Evolutionary conservation across 352 stramenopile genomes (phyloP).

Genomic region (Globisporangium cystogenes): DNA sequence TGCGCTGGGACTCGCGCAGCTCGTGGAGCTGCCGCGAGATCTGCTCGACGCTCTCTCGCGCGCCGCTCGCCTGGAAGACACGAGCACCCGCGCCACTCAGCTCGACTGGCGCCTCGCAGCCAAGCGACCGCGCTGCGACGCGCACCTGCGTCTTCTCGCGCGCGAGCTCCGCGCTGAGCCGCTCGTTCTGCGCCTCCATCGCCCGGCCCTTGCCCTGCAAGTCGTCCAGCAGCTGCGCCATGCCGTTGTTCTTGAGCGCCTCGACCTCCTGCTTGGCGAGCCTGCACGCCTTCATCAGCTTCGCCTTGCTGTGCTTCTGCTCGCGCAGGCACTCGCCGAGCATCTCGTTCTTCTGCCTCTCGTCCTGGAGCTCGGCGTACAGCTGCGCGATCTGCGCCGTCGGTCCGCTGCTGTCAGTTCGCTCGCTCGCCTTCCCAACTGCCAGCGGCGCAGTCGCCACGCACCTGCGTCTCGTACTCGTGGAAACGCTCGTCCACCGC

Average conservation of each 20-base stretch:
- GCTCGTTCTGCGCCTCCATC: constrained; percentile 45
- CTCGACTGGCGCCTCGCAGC: too few species aligned
- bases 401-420: too few species aligned
- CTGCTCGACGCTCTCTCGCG: too few species aligned
- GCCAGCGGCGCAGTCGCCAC: neutral
- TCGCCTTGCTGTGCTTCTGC: constrained; percentile 62
- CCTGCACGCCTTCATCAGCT: constrained; percentile 74
- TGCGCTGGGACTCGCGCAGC: too few species aligned
- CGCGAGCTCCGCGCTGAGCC: constrained; percentile 27
- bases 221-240: constrained; percentile 63
- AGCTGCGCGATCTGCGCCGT: constrained; percentile 40
- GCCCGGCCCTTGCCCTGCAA: constrained; percentile 46
- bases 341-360: constrained; percentile 70
- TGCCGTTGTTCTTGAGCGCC: constrained; percentile 47
- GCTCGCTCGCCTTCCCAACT: too few species aligned
- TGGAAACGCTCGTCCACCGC: constrained; percentile 44
- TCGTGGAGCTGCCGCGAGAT: too few species aligned
- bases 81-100: too few species aligned
- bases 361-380: constrained; percentile 63
- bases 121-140: too few species aligned
- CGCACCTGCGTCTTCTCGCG: constrained; percentile 32
- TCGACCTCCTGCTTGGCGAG: constrained; percentile 56
- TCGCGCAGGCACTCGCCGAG: constrained; percentile 56
- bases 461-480: constrained; percentile 68
- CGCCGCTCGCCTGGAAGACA: too few species aligned